Conservation (phyloP, 495 filamentous ascomycete species). For the Aspergillus sparsus region DNA sequence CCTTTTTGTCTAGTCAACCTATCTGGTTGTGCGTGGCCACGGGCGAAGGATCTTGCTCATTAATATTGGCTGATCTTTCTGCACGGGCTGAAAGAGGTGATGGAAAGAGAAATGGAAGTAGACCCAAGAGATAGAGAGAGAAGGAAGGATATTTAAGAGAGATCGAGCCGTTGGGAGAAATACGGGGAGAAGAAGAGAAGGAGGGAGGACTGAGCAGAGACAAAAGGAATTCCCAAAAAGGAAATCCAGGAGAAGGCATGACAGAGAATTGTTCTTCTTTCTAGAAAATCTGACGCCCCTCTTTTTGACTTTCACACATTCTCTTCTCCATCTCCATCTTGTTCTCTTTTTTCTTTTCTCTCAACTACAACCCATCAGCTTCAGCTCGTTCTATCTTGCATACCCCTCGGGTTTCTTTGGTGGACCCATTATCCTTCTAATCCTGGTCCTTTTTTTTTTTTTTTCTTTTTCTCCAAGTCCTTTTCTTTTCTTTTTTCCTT, state of each 20-base stretch:
- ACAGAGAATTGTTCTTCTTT: conserved; percentile 8
- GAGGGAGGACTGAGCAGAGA: conserved; percentile 10
- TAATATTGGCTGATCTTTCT: conserved; percentile 4
- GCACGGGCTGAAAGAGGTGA: neutral
- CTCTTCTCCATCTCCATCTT: neutral
- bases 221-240: conserved; percentile 15
- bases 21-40: conserved; percentile 4
- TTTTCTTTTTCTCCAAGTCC: neutral
- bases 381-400: conserved; percentile 10
- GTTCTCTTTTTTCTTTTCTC: conserved; percentile 12
- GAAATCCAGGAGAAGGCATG: conserved; percentile 18
- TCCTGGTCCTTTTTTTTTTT: conserved; percentile 13
- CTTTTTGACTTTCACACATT: neutral
- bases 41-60: conserved; percentile 11
- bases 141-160: conserved; percentile 2
- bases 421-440: conserved; percentile 15
- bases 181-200: conserved; percentile 4
- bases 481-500: conserved; percentile 2
- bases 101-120: conserved; percentile 2
- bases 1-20: neutral
- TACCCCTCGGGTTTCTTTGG: conserved; percentile 11
- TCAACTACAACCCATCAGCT: conserved; percentile 17
- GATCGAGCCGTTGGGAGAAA: conserved; percentile 8
- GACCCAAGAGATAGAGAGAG: neutral
- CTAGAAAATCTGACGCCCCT: conserved; percentile 13